A percentile compares a stretch with the other conserved stretches of the same genome.
These are phyloP conservation scores for Aureobasidium subglaciale DNA, from an alignment of 2,329 filamentous ascomycete species.

Conservation along the genomic window DNA sequence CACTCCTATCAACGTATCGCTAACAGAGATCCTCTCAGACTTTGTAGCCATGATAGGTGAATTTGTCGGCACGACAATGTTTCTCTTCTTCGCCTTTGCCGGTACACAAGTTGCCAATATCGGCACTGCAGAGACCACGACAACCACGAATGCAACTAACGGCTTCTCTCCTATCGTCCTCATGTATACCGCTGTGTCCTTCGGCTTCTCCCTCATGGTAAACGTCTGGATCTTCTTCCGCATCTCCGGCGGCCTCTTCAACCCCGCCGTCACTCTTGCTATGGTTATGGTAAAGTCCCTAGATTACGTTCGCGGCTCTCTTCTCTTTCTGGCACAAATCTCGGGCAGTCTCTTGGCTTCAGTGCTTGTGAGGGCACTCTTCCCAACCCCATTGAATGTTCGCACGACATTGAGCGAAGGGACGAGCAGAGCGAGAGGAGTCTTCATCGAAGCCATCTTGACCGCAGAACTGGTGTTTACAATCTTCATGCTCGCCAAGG, in stretches of 20 bases:
- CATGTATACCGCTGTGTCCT: slow-evolving; percentile 15
- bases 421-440: slow-evolving; percentile 48
- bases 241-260: slow-evolving; percentile 18
- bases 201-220: slow-evolving; percentile 18
- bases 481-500: slow-evolving; percentile 62
- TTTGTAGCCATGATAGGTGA: slow-evolving; percentile 34
- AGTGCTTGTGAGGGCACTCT: slow-evolving; percentile 49
- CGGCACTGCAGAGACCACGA: slow-evolving; percentile 30
- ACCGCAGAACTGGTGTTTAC: slow-evolving; percentile 58
- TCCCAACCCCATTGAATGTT: slow-evolving; percentile 52
- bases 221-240: slow-evolving; percentile 20
- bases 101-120: slow-evolving; percentile 44
- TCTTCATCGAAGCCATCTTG: slow-evolving; percentile 62
- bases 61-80: slow-evolving; percentile 46
- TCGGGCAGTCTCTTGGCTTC: slow-evolving; percentile 53
- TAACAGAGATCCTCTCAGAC: neutral
- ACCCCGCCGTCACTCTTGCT: slow-evolving; percentile 44
- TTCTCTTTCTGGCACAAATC: slow-evolving; percentile 52
- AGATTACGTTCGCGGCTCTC: slow-evolving; percentile 43
- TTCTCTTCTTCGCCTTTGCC: slow-evolving; percentile 43
- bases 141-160: slow-evolving; percentile 4
- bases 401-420: slow-evolving; percentile 49
- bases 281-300: slow-evolving; percentile 54
- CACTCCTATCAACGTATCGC: neutral
- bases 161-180: slow-evolving; percentile 13